Percentiles rank a stretch among this genome's conserved stretches.
These are phyloP conservation scores for Panaeolus cyanescens DNA, from an alignment of 768 basidiomycete genomes.

Conservation along the genomic window DNA sequence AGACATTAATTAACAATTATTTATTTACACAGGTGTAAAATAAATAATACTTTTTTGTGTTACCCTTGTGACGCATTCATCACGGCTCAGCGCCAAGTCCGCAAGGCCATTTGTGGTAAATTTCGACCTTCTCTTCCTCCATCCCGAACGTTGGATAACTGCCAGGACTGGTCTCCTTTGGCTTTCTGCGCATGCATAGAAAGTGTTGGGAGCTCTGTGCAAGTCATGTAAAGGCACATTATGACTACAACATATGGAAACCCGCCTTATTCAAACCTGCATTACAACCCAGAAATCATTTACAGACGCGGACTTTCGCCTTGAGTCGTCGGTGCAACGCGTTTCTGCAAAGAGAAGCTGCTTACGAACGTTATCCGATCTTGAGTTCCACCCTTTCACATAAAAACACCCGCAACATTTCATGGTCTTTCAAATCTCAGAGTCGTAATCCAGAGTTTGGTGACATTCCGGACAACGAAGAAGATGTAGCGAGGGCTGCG, in stretches of 20 bases:
- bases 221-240: slow-evolving; percentile 41
- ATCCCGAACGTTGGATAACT: slow-evolving; percentile 14
- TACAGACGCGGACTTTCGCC: slow-evolving; percentile 10
- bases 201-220: slow-evolving; percentile 29
- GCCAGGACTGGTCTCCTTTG: slow-evolving; percentile 18
- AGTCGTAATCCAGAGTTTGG: slow-evolving; percentile 29
- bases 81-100: slow-evolving; percentile 4
- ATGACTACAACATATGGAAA: slow-evolving; percentile 12
- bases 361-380: not conserved
- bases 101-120: not conserved
- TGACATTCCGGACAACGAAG: slow-evolving; percentile 46
- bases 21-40: not conserved
- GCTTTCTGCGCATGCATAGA: slow-evolving; percentile 46
- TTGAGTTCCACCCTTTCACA: not conserved
- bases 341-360: slow-evolving; percentile 3
- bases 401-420: slow-evolving; percentile 24
- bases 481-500: slow-evolving; percentile 70
- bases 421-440: slow-evolving; percentile 35
- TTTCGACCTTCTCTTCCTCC: slow-evolving; percentile 10
- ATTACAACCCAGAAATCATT: not conserved
- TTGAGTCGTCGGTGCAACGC: slow-evolving; percentile 4
- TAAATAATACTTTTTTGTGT: not conserved
- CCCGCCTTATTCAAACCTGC: not conserved
- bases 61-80: slow-evolving; percentile 10
- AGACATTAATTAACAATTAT: slow-evolving; percentile 3